Percentiles rank a stretch among this genome's conserved stretches.
phyloP scores from a whole-genome alignment of 2,329 filamentous ascomycete genomes.

The Hypocreales sp. region DNA sequence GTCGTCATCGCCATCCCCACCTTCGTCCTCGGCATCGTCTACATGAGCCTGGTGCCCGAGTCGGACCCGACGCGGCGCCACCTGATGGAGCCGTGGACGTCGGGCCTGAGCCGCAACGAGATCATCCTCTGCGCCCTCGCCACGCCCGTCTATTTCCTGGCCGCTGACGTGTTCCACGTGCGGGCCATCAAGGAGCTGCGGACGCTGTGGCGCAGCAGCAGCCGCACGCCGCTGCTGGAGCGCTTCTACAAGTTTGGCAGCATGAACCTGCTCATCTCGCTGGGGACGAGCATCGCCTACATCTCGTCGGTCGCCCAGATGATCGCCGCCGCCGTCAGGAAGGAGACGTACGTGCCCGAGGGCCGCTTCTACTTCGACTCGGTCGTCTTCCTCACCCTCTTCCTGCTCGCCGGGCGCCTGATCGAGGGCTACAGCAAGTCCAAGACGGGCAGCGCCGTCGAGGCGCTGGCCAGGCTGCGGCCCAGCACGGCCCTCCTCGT shows the following conservation, averaged over 20 bases:
- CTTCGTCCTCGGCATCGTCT: slow-evolving; percentile 77
- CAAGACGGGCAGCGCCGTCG: slow-evolving; percentile 74
- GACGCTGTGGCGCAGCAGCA: slow-evolving; percentile 62
- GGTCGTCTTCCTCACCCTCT: slow-evolving; percentile 81
- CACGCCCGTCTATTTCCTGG: slow-evolving; percentile 76
- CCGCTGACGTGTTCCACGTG: slow-evolving; percentile 71
- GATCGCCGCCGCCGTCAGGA: slow-evolving; percentile 41
- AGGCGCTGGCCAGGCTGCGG: slow-evolving; percentile 60
- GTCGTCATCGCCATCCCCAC: slow-evolving; percentile 61
- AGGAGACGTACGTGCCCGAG: slow-evolving; percentile 20
- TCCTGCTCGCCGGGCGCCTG: slow-evolving; percentile 59
- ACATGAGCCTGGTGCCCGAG: slow-evolving; percentile 64
- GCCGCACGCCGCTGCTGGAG: slow-evolving; percentile 54
- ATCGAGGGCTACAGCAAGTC: slow-evolving; percentile 87
- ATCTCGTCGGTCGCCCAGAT: slow-evolving; percentile 68
- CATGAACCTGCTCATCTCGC: slow-evolving; percentile 88
- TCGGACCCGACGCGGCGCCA: slow-evolving; percentile 43
- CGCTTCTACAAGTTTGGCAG: slow-evolving; percentile 88
- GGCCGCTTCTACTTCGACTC: slow-evolving; percentile 73
- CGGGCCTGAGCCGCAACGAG: slow-evolving; percentile 60
- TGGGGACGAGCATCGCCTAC: slow-evolving; percentile 80
- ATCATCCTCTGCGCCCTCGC: slow-evolving; percentile 69
- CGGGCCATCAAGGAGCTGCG: slow-evolving; percentile 66
- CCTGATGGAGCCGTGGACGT: slow-evolving; percentile 55
- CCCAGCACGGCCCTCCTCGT: slow-evolving; percentile 64